Percentiles rank a stretch among this genome's conserved stretches.
Evolutionary conservation across 345 rosid species (phyloP).

Genomic region (Xanthoceras sorbifolium): DNA sequence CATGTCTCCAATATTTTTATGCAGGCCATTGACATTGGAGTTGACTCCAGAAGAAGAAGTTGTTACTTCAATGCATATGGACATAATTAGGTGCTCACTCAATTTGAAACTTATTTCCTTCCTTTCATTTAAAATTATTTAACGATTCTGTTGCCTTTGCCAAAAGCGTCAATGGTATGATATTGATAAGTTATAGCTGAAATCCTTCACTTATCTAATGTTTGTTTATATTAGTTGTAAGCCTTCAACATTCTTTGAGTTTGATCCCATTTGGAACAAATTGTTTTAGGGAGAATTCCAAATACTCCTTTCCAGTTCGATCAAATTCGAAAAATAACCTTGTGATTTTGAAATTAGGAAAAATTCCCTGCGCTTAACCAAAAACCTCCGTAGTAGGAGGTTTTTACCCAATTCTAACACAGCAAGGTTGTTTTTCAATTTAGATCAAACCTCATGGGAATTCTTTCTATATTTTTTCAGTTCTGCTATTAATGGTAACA

Average conservation of each 20-base stretch:
- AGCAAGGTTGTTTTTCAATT: neutral
- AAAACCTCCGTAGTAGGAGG: neutral
- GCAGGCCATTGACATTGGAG: constrained; percentile 82
- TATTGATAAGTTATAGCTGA: constrained; percentile 4
- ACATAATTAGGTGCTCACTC: constrained; percentile 69
- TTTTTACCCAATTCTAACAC: neutral
- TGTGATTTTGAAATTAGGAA: neutral
- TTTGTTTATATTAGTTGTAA: neutral
- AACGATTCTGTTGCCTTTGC: neutral
- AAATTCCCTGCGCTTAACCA: neutral
- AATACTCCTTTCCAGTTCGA: neutral
- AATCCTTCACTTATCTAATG: constrained; percentile 3
- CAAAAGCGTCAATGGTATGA: constrained; percentile 10
- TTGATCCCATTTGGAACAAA: neutral
- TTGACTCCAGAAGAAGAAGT: constrained; percentile 95
- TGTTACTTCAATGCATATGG: constrained; percentile 83
- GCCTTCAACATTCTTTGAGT: neutral
- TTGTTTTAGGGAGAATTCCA: neutral
- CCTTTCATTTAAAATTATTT: neutral
- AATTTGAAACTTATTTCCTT: constrained; percentile 13
- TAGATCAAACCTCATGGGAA: neutral
- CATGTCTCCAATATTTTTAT: constrained; percentile 16
- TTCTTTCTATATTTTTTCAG: neutral
- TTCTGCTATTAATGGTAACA: neutral
- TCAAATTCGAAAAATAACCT: neutral